Evolutionary conservation across 768 basidiomycete species (phyloP), one percentile per base, ranked within the genome.

Genomic region (Rhodosporidiobolus sp.): DNA sequence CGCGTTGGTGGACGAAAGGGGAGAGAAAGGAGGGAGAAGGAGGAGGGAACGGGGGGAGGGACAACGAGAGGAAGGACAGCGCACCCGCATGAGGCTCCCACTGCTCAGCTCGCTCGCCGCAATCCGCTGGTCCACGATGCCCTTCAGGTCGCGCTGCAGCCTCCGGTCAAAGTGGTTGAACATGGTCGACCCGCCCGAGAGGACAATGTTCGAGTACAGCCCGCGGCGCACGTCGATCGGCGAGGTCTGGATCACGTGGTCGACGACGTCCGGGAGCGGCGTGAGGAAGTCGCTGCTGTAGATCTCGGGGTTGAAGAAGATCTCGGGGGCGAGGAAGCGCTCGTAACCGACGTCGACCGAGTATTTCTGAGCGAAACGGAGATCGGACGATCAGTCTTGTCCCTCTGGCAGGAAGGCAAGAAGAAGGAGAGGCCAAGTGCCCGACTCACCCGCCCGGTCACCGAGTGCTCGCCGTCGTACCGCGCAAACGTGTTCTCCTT

Each of bases 241-340:
- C 11, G 92, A 94, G 69, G 90, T 86, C 81, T 94, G 92, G 73
- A 99, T 97, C 65, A 96, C 94, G 68, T 88, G 88, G 78, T 99
- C 96, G 67, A 98, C 96, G 65, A 98, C 92, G 73, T 95, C 88
- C 0, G 96, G 93, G 7, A 99, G 86, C 16, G 96, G 96, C 9
- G 94, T 97, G 73, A 99, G 82, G 85, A 97, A 97, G 81, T 98
- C 95, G 52, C 92, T 94, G 0, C 94, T 96, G 81, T 90, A 91
- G 77, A 99, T 97, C 82, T 99, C 95, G 22, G 96, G 96, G 83
- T 98, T 98, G 86, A 97, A 98, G 84, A 98, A 98, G 78, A 98
- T 96, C 82, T 98, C 96, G 10, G 96, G 94, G 10, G 95, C 96
- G 63, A 98, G 88, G 87, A 99, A 99, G 34, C 96, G 92, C 81